Percentiles rank a stretch among this genome's conserved stretches.
These are phyloP conservation scores for thale cress (Arabidopsis thaliana) DNA, from an alignment of 345 rosid genomes.

Conservation along the genomic window TAIR10.1 NC_003076.8:7895501-7896000, in stretches of 20 bases:
- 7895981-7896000: slow-evolving; percentile 18
- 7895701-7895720: slow-evolving; percentile 52
- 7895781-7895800: slow-evolving; percentile 67
- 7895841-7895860: slow-evolving; percentile 24
- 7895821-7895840: slow-evolving; percentile 31
- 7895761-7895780: slow-evolving; percentile 72
- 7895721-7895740: slow-evolving; percentile 49
- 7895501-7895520: slow-evolving; percentile 3
- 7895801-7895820: slow-evolving; percentile 66
- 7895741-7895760: slow-evolving; percentile 60
- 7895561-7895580: background rate
- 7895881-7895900: slow-evolving; percentile 76
- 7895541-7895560: background rate
- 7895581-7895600: slow-evolving; percentile 1
- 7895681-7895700: slow-evolving; percentile 58
- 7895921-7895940: slow-evolving; percentile 55
- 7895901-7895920: slow-evolving; percentile 59
- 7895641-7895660: slow-evolving; percentile 26
- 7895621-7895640: slow-evolving; percentile 27
- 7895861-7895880: slow-evolving; percentile 14
- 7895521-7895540: slow-evolving; percentile 16
- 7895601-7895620: background rate
- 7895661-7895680: slow-evolving; percentile 12
- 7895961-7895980: slow-evolving; percentile 29
- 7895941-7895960: slow-evolving; percentile 62